Evolutionary conservation across 306 rosid genomes (phyloP), one percentile per base, ranked within the genome.

Genomic region (Pyrus betulifolia): DNA sequence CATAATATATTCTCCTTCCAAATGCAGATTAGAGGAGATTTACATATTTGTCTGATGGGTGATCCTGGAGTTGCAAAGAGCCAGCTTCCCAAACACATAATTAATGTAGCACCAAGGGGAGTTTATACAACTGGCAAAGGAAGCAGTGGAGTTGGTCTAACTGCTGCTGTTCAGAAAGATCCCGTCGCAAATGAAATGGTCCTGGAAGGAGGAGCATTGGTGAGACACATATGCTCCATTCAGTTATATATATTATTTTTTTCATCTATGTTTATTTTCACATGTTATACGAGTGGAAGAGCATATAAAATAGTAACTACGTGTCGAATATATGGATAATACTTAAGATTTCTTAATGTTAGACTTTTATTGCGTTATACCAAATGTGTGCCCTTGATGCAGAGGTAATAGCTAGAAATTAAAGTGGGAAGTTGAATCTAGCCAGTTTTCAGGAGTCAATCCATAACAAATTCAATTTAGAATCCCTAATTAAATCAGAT

Each of bases 31-130:
- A 92, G 99, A 85, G 99, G 99, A 75, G 99, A 96, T 77, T 76
- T 96, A 76, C 99, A 92, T 85, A 86, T 96, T 75, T 92, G 99
- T 82, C 83, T 96, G 87, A 96, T 96, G 99, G 99, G 99, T 61
- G 99, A 93, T 85, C 97, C 99, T 82, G 99, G 99, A 76, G 99
- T 96, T 85, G 99, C 99, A 77, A 93, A 96, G 89, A 96, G 98
- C 89, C 99, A 92, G 88, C 99, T 96, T 77, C 99, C 91, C 69
- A 96, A 96, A 78, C 96, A 93, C 87, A 96, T 91, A 75, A 96
- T 96, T 76, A 96, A 84, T 67, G 96, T 96, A 80, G 99, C 99
- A 38, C 98, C 98, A 25, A 89, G 99, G 84, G 99, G 96, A 69
- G 94, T 92, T 74, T 92, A 96, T 84, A 96, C 99, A 49, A 96